Evolutionary conservation across 2,329 filamentous ascomycete genomes (phyloP), one percentile per base, ranked within the genome.

Genomic region (Fusarium virguliforme): DNA sequence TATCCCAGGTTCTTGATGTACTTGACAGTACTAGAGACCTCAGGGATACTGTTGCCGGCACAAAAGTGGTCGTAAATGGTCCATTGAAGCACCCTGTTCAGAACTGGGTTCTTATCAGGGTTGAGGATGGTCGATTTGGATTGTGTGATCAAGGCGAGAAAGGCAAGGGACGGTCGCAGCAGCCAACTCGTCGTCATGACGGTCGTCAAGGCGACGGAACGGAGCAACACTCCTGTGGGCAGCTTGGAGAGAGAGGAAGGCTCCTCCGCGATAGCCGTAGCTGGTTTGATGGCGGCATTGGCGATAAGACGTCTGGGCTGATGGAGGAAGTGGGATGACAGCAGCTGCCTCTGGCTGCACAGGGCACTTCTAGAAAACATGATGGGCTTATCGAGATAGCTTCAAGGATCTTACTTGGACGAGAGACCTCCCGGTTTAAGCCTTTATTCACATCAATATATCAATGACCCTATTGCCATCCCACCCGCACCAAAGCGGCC

Each of bases 31-130:
- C 76, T 76, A 34, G 81, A 79, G 2, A 88, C 85, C 61, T 88
- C 86, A 1, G 64, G 60, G 41, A 82, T 80, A 58, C 84, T 87
- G 30, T 83, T 83, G 0, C 87, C 87, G 0, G 86, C 87, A 67
- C 87, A 88, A 76, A 89, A 89, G 51, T 89, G 87, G 64, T 87
- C 83, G 71, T 89, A 89, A 15, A 88, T 80, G 4, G 85, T 74
- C 54, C 80, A 77, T 46, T 83, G 81, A 10, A 88, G 74, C 4
- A 86, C 18, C 1, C 79, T 80, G 71, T 86, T 86, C 15, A 79
- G 64, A 1, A 76, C 8, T 1, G 72, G 74, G 30, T 79, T 79
- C 30, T 79, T 80, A 58, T 86, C 84, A 0, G 86, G 84, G 68
- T 86, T 84, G 34, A 86, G 76, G 2, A 86, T 58, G 2, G 60